phyloP scores from a whole-genome alignment of 1,284 basidiomycete species.

The Vanrija humicola region DNA sequence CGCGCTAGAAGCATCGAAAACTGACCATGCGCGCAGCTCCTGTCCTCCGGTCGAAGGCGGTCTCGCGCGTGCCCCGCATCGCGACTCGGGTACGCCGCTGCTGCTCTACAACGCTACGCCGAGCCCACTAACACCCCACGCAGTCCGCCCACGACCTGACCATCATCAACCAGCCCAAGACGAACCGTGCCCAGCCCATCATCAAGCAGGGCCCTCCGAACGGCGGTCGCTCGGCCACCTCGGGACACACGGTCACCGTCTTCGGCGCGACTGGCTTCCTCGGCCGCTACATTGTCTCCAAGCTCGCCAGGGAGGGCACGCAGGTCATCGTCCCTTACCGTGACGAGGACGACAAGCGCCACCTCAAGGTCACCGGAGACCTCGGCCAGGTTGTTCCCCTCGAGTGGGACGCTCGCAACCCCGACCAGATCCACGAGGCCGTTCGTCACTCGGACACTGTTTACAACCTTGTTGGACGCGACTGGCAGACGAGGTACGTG shows the following conservation, averaged over 20 bases:
- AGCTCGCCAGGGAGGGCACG: slow-evolving; percentile 89
- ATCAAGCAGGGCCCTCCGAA: slow-evolving; percentile 64
- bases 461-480: slow-evolving; percentile 86
- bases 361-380: slow-evolving; percentile 90
- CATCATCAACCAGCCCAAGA: slow-evolving; percentile 30
- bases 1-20: too few relatives aligned
- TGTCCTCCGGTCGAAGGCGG: slow-evolving; percentile 27
- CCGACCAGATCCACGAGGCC: slow-evolving; percentile 88
- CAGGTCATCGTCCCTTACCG: slow-evolving; percentile 95
- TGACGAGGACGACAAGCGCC: slow-evolving; percentile 89
- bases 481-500: slow-evolving; percentile 83
- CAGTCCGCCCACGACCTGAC: slow-evolving; percentile 46
- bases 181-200: slow-evolving; percentile 55
- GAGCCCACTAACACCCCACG: neutral
- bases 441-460: slow-evolving; percentile 94
- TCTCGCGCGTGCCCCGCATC: slow-evolving; percentile 15
- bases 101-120: neutral
- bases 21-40: slow-evolving; percentile 19
- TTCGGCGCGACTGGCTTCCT: slow-evolving; percentile 97
- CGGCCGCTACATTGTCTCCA: slow-evolving; percentile 88
- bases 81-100: slow-evolving; percentile 12
- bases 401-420: slow-evolving; percentile 91
- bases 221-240: slow-evolving; percentile 79
- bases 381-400: slow-evolving; percentile 93
- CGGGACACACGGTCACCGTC: slow-evolving; percentile 89